A percentile compares a stretch with the other conserved stretches of the same genome.
Conservation (phyloP, 2,329 filamentous ascomycete genomes). For the Talaromyces sp. region DNA sequence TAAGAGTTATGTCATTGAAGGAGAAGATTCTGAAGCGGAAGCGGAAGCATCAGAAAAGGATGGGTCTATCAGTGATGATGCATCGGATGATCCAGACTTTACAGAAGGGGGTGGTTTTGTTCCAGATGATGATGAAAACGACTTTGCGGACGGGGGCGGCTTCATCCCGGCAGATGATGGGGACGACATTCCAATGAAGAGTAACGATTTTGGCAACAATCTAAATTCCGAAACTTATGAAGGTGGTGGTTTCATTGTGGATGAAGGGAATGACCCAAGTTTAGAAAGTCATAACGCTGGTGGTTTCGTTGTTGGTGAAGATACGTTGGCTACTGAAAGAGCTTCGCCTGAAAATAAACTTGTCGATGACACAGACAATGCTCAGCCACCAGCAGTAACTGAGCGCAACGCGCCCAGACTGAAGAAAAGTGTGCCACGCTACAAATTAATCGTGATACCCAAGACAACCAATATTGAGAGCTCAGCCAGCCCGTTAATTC, state of each 20-base stretch:
- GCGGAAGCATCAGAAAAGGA: slow-evolving; percentile 34
- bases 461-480: not conserved
- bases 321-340: not conserved
- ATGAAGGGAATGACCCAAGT: not conserved
- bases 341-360: not conserved
- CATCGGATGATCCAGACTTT: slow-evolving; percentile 29
- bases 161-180: slow-evolving; percentile 31
- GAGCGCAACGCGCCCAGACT: not conserved
- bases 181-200: not conserved
- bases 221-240: slow-evolving; percentile 10
- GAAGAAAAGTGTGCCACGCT: slow-evolving; percentile 11
- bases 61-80: slow-evolving; percentile 34
- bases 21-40: slow-evolving; percentile 32
- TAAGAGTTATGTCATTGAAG: slow-evolving; percentile 53
- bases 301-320: not conserved
- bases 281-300: not conserved
- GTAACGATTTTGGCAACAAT: not conserved
- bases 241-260: not conserved
- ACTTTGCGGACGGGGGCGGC: slow-evolving; percentile 25
- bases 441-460: slow-evolving; percentile 16
- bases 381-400: not conserved
- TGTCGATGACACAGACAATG: not conserved
- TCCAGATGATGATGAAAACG: slow-evolving; percentile 23
- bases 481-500: not conserved
- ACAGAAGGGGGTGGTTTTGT: slow-evolving; percentile 32